A percentile compares a stretch with the other conserved stretches of the same genome.
Conservation (phyloP, 305 asterid species). For the Fraxinus ornus region DNA sequence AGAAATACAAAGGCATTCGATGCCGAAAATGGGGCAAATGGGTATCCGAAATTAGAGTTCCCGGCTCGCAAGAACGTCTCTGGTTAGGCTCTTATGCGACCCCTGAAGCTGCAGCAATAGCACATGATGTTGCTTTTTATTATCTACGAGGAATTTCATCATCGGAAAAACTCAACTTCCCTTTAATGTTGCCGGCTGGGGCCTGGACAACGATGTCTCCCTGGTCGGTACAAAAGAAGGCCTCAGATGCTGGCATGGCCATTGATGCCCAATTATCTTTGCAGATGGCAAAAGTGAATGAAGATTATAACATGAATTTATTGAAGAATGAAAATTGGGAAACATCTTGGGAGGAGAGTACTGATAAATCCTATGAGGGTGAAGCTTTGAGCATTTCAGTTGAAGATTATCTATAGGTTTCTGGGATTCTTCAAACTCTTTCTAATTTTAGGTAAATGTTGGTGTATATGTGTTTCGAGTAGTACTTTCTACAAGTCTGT, state of each 20-base stretch:
- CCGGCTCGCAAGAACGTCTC: conserved; percentile 69
- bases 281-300: not conserved
- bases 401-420: conserved; percentile 38
- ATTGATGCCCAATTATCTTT: conserved; percentile 51
- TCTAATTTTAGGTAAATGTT: not conserved
- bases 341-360: not conserved
- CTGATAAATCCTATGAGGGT: not conserved
- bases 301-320: not conserved
- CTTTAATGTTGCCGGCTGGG: conserved; percentile 46
- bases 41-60: conserved; percentile 94
- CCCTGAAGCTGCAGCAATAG: conserved; percentile 86
- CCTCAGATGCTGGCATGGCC: conserved; percentile 87
- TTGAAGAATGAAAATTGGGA: not conserved
- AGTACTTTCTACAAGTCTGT: too few species aligned
- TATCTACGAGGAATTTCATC: conserved; percentile 51
- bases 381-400: conserved; percentile 34
- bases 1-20: conserved; percentile 69
- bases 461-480: not conserved
- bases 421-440: not conserved
- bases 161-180: conserved; percentile 54
- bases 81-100: conserved; percentile 84
- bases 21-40: conserved; percentile 94
- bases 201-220: conserved; percentile 69
- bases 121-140: conserved; percentile 76
- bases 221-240: conserved; percentile 67